phyloP scores from a whole-genome alignment of 2,329 filamentous ascomycete species.

The Fulvia fulva region DNA sequence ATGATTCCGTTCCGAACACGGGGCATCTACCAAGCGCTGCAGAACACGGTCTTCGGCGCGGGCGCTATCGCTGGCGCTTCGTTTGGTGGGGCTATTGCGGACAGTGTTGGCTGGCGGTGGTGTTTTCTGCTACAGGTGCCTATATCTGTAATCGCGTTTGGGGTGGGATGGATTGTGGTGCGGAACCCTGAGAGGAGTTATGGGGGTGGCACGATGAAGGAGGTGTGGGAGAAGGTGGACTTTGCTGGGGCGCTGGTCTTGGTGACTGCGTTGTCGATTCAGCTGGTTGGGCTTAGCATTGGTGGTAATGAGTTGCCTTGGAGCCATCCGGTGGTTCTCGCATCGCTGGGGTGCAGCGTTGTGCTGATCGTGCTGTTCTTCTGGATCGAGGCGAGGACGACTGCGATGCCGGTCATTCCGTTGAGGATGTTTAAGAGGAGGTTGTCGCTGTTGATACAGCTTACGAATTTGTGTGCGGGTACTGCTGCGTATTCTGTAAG shows the following conservation, averaged over 20 bases:
- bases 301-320: conserved; percentile 47
- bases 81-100: conserved; percentile 42
- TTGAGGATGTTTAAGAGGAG: conserved; percentile 52
- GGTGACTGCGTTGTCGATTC: conserved; percentile 55
- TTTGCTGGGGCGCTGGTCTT: conserved; percentile 55
- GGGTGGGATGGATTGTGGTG: conserved; percentile 53
- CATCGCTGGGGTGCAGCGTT: conserved; percentile 37
- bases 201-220: conserved; percentile 29
- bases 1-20: conserved; percentile 56
- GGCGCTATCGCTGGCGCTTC: conserved; percentile 56
- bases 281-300: conserved; percentile 45
- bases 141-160: conserved; percentile 52
- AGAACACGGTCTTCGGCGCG: conserved; percentile 60
- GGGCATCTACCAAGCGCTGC: conserved; percentile 58
- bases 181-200: conserved; percentile 37
- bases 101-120: conserved; percentile 46
- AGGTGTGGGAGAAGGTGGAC: conserved; percentile 55
- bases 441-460: conserved; percentile 53
- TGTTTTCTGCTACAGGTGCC: conserved; percentile 61
- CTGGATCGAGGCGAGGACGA: conserved; percentile 39
- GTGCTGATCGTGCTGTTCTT: conserved; percentile 38
- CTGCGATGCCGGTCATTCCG: conserved; percentile 44
- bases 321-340: conserved; percentile 40
- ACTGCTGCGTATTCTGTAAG: conserved; percentile 60
- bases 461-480: conserved; percentile 58